Evolutionary conservation across 371 early-diverging fungal genomes (phyloP).

Genomic region (Mucor plumbeus): DNA sequence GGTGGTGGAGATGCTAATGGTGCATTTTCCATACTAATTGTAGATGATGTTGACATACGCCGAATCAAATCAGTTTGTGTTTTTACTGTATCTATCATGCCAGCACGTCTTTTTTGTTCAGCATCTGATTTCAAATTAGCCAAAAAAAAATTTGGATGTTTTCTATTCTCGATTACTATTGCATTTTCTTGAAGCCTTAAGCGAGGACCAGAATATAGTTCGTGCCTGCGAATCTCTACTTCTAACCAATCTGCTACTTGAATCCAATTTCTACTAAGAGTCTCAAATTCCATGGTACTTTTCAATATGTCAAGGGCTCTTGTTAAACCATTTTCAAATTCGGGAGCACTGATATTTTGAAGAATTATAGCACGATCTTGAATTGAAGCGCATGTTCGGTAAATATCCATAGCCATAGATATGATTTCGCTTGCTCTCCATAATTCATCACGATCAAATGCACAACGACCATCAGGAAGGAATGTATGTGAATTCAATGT

Average conservation of each 20-base stretch:
- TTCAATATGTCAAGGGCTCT: conserved; percentile 34
- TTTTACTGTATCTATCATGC: conserved; percentile 17
- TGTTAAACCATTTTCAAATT: conserved; percentile 39
- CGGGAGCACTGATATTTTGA: conserved; percentile 25
- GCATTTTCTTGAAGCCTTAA: neutral
- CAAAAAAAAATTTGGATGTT: conserved; percentile 22
- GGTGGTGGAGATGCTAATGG: neutral
- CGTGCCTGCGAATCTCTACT: conserved; percentile 47
- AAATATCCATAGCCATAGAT: conserved; percentile 43
- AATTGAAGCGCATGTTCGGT: conserved; percentile 36
- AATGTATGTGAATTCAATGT: conserved; percentile 37
- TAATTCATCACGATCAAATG: conserved; percentile 54
- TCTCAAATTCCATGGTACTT: conserved; percentile 39
- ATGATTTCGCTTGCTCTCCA: conserved; percentile 50
- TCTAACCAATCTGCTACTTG: conserved; percentile 52
- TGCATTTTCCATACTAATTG: neutral
- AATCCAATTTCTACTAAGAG: conserved; percentile 36
- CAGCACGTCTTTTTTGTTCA: conserved; percentile 16
- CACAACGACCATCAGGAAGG: conserved; percentile 38
- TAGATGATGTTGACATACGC: conserved; percentile 10
- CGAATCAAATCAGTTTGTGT: conserved; percentile 8
- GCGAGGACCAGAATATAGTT: conserved; percentile 25
- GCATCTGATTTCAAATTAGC: conserved; percentile 29
- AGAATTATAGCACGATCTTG: conserved; percentile 34
- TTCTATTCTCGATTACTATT: neutral